Evolutionary conservation across 441 rosid genomes (phyloP).

Genomic region (Pelargonium cotyledonis): DNA sequence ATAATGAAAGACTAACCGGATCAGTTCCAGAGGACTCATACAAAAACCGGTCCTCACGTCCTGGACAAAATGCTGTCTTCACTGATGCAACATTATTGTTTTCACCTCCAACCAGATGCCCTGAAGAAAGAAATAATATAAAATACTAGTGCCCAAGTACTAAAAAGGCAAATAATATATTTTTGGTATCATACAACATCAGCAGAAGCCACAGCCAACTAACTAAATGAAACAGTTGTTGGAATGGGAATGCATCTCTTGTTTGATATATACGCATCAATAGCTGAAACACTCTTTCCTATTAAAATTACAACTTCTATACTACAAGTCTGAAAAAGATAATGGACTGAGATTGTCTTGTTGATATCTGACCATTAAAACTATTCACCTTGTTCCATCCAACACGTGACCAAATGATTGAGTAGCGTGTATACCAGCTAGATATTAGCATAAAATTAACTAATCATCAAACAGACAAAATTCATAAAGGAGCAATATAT

Average conservation of each 20-base stretch:
- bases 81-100: constrained; percentile 20
- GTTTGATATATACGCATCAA: constrained; percentile 33
- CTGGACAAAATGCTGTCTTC: constrained; percentile 38
- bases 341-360: constrained; percentile 30
- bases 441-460: constrained; percentile 9
- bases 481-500: constrained; percentile 28
- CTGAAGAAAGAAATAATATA: constrained; percentile 14
- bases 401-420: constrained; percentile 32
- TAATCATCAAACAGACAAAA: constrained; percentile 12
- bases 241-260: constrained; percentile 33
- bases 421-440: constrained; percentile 12
- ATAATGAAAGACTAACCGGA: constrained; percentile 34
- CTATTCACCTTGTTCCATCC: constrained; percentile 35
- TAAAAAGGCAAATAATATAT: constrained; percentile 4
- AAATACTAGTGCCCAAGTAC: constrained; percentile 8
- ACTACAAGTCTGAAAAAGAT: constrained; percentile 19
- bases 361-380: constrained; percentile 26
- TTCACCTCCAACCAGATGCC: constrained; percentile 14
- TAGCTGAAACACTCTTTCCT: constrained; percentile 26
- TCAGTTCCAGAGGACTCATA: constrained; percentile 31
- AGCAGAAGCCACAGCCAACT: constrained; percentile 29
- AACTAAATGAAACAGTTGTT: constrained; percentile 44
- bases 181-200: constrained; percentile 23
- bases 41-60: constrained; percentile 30
- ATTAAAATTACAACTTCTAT: constrained; percentile 23